These are phyloP conservation scores for Arachnomyces sp. DNA, from an alignment of 2,329 filamentous ascomycete species.

Conservation along the genomic window DNA sequence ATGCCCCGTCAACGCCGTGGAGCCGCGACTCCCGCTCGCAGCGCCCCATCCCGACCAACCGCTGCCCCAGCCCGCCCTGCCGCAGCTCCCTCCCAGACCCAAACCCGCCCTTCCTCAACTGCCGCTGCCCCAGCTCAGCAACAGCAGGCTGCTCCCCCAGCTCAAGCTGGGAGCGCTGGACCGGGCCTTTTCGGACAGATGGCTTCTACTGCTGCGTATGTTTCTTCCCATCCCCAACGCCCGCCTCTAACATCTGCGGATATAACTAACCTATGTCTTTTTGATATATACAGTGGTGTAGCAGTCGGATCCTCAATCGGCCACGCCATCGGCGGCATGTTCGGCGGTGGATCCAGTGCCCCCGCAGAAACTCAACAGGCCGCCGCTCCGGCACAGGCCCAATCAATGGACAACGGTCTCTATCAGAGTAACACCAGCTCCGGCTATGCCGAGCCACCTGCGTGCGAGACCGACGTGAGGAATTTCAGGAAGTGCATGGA, in stretches of 20 bases:
- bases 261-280: conserved; percentile 19
- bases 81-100: conserved; percentile 20
- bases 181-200: conserved; percentile 92
- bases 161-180: conserved; percentile 47
- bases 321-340: conserved; percentile 85
- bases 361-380: conserved; percentile 45
- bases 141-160: conserved; percentile 32
- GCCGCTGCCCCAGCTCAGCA: conserved; percentile 35
- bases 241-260: no score
- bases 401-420: conserved; percentile 41
- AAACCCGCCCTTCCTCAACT: conserved; percentile 23
- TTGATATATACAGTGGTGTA: conserved; percentile 62
- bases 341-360: conserved; percentile 62
- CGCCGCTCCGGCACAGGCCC: conserved; percentile 46
- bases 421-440: conserved; percentile 41
- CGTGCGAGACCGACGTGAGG: conserved; percentile 71
- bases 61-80: conserved; percentile 30
- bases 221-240: no score
- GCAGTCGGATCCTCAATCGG: conserved; percentile 92
- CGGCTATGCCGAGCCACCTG: conserved; percentile 40
- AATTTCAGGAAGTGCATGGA: conserved; percentile 95
- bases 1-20: conserved; percentile 75
- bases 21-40: conserved; percentile 45
- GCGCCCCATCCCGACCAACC: conserved; percentile 58
- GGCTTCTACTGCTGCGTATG: conserved; percentile 95